Base-by-base conservation (phyloP, 192 early-diverging fungal genomes). In the Gryganskiella cystojenkinii region DNA sequence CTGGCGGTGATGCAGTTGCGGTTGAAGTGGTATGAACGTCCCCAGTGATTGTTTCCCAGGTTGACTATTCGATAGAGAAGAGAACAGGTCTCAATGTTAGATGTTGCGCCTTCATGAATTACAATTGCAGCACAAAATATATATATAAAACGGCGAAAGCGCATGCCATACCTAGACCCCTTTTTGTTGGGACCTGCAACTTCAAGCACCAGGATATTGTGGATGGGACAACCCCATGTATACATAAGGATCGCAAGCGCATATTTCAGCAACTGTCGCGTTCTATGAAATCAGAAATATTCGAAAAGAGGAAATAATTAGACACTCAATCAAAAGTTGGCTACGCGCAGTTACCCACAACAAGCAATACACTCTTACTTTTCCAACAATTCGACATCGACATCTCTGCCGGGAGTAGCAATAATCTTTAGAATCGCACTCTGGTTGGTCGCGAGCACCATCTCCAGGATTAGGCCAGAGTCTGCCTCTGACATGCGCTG, bases 181-280 rank as follows among this genome's bases (percentile, higher is more conserved):
- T 52, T 50, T 3, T 19, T n/a, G 30, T 44, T 46, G 15, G 60
- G 46, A 25, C 35, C 35, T 0, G 47, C 80, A 52, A 86, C 69
- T 0, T 82, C 76, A 6, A 83, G 52, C 25, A 49, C 52, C 6
- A 62, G 31, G 34, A 86, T 75, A 42, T 76, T 61, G 11, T 44
- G 64, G 37, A 83, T 33, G 0, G 85, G 68, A 31, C 85, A 86
- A 33, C 76, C 70, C 22, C 68, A 83, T 0, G 61, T 70, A 60
- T 76, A 86, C 49, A 83, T 71, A n/a, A 65, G 46, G 3, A 86
- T 53, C 27, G 54, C 81, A 19, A 73, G 49, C 5, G 83, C 80
- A 31, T 84, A 86, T 44, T 80, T 81, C 11, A 86, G 68, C 42
- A 86, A 53, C n/a, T 60, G 37, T 55, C 74, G 81, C 17, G 57